Evolutionary conservation across 1,139 yeast species (phyloP), one percentile per base, ranked within the genome.

Genomic region (Hyphopichia burtonii): DNA sequence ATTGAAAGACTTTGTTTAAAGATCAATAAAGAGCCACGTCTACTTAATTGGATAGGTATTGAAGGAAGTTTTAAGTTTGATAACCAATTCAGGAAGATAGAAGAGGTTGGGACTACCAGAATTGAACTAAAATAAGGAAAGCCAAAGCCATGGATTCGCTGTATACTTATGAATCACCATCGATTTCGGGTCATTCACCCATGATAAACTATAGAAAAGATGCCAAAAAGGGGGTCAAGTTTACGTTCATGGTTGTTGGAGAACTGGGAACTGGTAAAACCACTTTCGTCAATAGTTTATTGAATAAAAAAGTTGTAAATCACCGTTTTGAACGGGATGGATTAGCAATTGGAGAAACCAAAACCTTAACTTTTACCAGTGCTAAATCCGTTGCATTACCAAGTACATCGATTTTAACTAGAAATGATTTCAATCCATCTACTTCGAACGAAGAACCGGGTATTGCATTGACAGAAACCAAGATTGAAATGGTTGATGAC

Each of bases 191-290:
- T 41, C 65, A 69, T 49, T 71, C 78, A 20, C 77, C 79, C 38
- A 69, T 73, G 68, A 71, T 73, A 52, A 71, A 72, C 55, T 73
- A 63, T 65, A 71, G 76, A 64, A 87, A 86, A 61, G 94, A 88
- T 57, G 82, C 85, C 55, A 86, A 84, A 59, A 85, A 89, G 58
- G 96, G 95, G 38, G 78, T 88, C 55, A 84, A 89, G 55, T 88
- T 90, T 64, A 83, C 91, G 28, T 63, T 90, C 45, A 78, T 90
- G 85, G 82, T 89, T n/a, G 83, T 86, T 27, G 97, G 97, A 12
- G 78, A 80, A 34, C 75, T 86, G 42, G 96, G 96, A 4, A 76
- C 89, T 1, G 97, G 97, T 15, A 88, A 90, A 59, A 82, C 96
- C 6, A 84, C 96, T 0, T 89, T 90, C 56, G 75, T 90, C 49